Evolutionary conservation across 2,329 filamentous ascomycete genomes (phyloP).

Genomic region (Alternaria infectoria): DNA sequence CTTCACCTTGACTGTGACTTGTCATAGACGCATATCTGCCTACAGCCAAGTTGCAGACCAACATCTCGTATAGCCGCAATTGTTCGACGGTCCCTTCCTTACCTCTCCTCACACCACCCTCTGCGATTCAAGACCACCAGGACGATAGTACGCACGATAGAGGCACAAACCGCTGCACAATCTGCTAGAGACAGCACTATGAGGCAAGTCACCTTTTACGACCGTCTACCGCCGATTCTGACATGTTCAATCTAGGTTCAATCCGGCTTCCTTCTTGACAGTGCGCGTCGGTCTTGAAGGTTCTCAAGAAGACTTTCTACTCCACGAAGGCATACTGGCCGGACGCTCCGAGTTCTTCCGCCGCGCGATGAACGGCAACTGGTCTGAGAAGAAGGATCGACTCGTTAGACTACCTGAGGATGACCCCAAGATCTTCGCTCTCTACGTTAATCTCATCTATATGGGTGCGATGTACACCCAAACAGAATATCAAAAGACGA

Average conservation of each 20-base stretch:
- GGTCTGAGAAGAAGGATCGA: neutral
- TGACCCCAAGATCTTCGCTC: neutral
- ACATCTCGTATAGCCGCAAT: neutral
- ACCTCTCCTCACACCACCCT: neutral
- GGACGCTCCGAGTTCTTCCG: neutral
- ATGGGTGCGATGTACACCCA: neutral
- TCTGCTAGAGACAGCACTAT: neutral
- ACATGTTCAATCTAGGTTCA: neutral
- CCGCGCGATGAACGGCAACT: neutral
- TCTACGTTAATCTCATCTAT: neutral
- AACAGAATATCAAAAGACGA: too few species aligned
- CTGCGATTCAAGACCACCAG: neutral
- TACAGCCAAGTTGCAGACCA: neutral
- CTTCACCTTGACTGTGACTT: neutral
- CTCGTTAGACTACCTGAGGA: neutral
- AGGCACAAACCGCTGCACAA: neutral
- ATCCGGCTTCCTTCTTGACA: neutral
- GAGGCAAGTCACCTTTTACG: neutral
- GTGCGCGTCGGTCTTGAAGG: neutral
- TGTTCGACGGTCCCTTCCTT: neutral
- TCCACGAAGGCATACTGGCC: neutral
- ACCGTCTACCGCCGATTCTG: accelerated
- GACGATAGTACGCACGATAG: neutral
- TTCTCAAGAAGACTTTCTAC: neutral
- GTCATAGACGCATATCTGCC: neutral